A percentile compares a stretch with the other conserved stretches of the same genome.
These are phyloP conservation scores for Carpinus fangiana DNA, from an alignment of 306 rosid genomes.

Conservation along the genomic window DNA sequence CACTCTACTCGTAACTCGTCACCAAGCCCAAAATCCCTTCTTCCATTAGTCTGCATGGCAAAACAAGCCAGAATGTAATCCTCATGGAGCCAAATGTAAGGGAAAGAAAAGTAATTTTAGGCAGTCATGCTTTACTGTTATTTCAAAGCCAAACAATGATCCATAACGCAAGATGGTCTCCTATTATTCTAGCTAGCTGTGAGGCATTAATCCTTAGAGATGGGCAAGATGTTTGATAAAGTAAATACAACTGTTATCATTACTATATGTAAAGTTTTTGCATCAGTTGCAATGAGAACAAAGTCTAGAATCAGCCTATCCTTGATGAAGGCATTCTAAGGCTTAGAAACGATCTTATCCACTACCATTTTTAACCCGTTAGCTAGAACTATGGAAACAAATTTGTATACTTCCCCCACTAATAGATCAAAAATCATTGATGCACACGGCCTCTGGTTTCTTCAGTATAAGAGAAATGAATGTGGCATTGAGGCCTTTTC, in stretches of 20 bases:
- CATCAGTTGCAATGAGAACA: neutral
- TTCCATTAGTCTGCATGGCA: slow-evolving; percentile 50
- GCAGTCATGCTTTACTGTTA: neutral
- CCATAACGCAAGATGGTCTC: neutral
- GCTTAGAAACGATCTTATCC: too few species aligned
- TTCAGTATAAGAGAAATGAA: too few species aligned
- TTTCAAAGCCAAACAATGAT: neutral
- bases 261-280: neutral
- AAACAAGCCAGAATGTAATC: slow-evolving; percentile 11
- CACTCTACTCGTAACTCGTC: slow-evolving; percentile 68
- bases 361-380: too few species aligned
- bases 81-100: neutral
- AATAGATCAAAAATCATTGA: too few species aligned
- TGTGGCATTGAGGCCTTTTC: too few species aligned
- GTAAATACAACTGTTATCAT: neutral
- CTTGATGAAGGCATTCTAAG: too few species aligned
- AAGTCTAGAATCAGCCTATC: too few species aligned
- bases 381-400: too few species aligned
- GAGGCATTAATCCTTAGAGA: neutral
- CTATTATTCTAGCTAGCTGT: neutral
- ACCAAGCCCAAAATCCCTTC: slow-evolving; percentile 48
- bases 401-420: too few species aligned
- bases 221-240: neutral
- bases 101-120: neutral
- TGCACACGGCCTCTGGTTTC: too few species aligned